Conservation (phyloP, 202 grass and related monocot species). For the Digitaria exilis region DNA sequence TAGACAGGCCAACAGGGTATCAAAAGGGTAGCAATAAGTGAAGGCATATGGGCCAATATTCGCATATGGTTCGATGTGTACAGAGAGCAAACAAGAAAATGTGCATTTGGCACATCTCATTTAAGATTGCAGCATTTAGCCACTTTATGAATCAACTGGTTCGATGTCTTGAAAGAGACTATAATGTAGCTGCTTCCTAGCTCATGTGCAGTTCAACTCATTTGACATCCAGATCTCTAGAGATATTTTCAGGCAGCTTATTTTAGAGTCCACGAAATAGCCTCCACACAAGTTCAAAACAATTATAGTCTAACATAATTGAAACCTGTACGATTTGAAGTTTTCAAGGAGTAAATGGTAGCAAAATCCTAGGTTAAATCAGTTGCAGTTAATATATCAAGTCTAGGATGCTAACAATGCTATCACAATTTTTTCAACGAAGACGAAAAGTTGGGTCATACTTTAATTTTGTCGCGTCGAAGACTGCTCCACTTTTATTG, state of each 20-base stretch:
- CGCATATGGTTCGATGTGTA: not conserved
- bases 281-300: not conserved
- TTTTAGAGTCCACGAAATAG: not conserved
- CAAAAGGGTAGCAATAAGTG: not conserved
- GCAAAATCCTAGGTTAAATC: slow-evolving; percentile 23
- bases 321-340: not conserved
- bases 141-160: not conserved
- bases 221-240: not conserved
- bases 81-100: not conserved
- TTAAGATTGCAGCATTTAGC: not conserved
- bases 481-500: slow-evolving; percentile 98
- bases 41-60: not conserved
- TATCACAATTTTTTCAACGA: not conserved
- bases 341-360: not conserved
- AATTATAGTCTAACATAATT: not conserved
- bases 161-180: not conserved
- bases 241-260: not conserved
- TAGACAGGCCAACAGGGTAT: not conserved
- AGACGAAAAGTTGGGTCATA: slow-evolving; percentile 43
- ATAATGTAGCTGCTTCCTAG: not conserved
- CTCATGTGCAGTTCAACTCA: not conserved
- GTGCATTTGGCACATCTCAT: not conserved
- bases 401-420: not conserved
- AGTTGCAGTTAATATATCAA: not conserved
- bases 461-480: slow-evolving; percentile 89